These are phyloP conservation scores for Fraxinus ornus DNA, from an alignment of 305 asterid species.

Conservation along the genomic window DNA sequence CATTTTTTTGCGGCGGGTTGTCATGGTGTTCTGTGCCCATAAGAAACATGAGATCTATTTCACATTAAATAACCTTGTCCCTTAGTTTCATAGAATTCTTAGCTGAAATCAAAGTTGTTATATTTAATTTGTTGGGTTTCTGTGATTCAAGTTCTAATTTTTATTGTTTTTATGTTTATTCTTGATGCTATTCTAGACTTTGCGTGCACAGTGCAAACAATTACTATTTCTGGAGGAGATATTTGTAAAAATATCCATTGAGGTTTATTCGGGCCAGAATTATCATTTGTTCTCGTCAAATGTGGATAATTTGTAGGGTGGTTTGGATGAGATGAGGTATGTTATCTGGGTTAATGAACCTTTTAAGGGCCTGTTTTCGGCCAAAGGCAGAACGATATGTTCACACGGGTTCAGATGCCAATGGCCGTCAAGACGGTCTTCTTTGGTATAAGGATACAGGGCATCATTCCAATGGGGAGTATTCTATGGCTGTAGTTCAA, in stretches of 20 bases:
- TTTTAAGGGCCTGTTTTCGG: slow-evolving; percentile 89
- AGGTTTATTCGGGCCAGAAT: slow-evolving; percentile 18
- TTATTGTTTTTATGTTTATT: neutral
- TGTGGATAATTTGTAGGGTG: slow-evolving; percentile 59
- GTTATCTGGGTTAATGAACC: slow-evolving; percentile 89
- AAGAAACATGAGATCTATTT: slow-evolving; percentile 33
- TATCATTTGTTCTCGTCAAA: slow-evolving; percentile 32
- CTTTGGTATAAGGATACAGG: slow-evolving; percentile 71
- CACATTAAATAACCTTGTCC: slow-evolving; percentile 24
- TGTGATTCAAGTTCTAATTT: slow-evolving; percentile 23
- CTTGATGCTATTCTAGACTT: slow-evolving; percentile 31
- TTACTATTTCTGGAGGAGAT: slow-evolving; percentile 24
- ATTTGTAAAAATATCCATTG: slow-evolving; percentile 16
- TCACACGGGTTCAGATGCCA: slow-evolving; percentile 60
- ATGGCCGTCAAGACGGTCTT: slow-evolving; percentile 66
- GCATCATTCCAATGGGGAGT: slow-evolving; percentile 68
- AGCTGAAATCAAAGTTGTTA: neutral
- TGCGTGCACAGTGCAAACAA: neutral
- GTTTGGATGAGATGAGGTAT: slow-evolving; percentile 96
- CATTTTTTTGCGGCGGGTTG: slow-evolving; percentile 18
- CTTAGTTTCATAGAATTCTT: neutral
- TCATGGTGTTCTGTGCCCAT: slow-evolving; percentile 21
- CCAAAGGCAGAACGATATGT: slow-evolving; percentile 53
- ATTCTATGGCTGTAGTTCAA: slow-evolving; percentile 85
- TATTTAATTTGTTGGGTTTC: neutral